These are phyloP conservation scores for Colletotrichum tofieldiae DNA, from an alignment of 2,329 filamentous ascomycete genomes.

Conservation along the genomic window DNA sequence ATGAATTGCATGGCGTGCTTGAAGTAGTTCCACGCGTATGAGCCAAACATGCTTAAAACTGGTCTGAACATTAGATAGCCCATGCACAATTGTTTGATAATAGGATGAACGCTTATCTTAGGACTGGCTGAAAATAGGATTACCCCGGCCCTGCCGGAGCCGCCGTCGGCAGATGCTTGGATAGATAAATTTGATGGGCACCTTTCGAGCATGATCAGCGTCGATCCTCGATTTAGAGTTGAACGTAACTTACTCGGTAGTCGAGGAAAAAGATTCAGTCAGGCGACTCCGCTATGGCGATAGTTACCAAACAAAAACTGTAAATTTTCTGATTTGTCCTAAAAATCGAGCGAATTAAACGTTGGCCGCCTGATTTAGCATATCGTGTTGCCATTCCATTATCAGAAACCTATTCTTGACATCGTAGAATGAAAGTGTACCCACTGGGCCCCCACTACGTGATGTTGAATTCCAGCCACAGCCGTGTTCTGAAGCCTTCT, in stretches of 20 bases:
- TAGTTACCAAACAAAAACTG: background rate
- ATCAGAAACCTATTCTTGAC: no score
- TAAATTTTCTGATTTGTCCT: no score
- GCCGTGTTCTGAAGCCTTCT: background rate
- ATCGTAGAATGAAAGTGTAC: background rate
- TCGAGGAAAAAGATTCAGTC: background rate
- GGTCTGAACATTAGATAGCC: background rate
- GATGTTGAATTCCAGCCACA: no score
- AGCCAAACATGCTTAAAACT: background rate
- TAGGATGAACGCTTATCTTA: background rate
- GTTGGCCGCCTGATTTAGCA: background rate
- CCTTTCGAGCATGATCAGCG: background rate
- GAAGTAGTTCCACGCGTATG: background rate
- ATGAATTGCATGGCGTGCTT: background rate
- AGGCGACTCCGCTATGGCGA: slow-evolving; percentile 15
- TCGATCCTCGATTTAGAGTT: background rate
- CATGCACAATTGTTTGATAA: background rate
- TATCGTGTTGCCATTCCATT: background rate
- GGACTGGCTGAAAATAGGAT: background rate
- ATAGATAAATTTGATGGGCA: background rate
- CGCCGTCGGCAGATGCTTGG: background rate
- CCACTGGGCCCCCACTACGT: background rate
- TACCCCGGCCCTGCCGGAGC: background rate
- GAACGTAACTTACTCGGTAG: background rate
- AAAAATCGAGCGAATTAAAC: background rate